Conservation (phyloP, 164 flowering plant genomes). For the Paratinospora sagittata region DNA sequence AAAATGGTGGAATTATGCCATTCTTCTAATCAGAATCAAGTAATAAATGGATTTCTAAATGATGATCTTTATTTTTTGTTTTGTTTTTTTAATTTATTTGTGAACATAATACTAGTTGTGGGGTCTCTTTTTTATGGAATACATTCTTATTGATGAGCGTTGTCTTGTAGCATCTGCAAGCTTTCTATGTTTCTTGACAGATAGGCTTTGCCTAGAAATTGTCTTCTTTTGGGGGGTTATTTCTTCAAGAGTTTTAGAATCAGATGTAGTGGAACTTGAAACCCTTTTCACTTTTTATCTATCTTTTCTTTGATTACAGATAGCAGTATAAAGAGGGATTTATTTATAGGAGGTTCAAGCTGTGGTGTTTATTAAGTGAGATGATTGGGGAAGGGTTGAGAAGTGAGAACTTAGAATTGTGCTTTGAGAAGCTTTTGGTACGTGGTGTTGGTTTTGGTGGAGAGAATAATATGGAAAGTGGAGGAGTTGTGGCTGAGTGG, state of each 20-base stretch:
- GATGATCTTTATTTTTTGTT: neutral
- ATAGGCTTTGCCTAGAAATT: neutral
- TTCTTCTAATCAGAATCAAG: too few relatives aligned
- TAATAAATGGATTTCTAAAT: too few relatives aligned
- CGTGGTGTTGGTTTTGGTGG: constrained; percentile 19
- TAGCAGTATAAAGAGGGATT: neutral
- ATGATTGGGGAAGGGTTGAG: constrained; percentile 31
- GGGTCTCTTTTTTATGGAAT: neutral
- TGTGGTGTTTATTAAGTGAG: constrained; percentile 3
- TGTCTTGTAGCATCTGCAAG: neutral
- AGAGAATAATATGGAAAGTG: constrained; percentile 31
- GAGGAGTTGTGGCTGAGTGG: constrained; percentile 56
- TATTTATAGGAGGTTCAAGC: neutral
- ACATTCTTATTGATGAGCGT: too few relatives aligned
- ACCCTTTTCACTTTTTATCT: neutral
- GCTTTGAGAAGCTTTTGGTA: constrained; percentile 64
- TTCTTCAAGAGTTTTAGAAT: neutral
- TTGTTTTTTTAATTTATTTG: too few relatives aligned
- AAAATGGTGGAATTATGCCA: too few relatives aligned
- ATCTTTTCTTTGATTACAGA: constrained; percentile 4
- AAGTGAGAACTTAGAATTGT: constrained; percentile 44
- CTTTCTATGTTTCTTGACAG: neutral
- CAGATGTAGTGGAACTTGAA: constrained; percentile 11
- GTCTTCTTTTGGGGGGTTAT: constrained; percentile 4
- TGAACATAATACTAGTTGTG: neutral